These are phyloP conservation scores for Trichomonas gallinae DNA, from an alignment of 208 protist species.

Conservation along the genomic window DNA sequence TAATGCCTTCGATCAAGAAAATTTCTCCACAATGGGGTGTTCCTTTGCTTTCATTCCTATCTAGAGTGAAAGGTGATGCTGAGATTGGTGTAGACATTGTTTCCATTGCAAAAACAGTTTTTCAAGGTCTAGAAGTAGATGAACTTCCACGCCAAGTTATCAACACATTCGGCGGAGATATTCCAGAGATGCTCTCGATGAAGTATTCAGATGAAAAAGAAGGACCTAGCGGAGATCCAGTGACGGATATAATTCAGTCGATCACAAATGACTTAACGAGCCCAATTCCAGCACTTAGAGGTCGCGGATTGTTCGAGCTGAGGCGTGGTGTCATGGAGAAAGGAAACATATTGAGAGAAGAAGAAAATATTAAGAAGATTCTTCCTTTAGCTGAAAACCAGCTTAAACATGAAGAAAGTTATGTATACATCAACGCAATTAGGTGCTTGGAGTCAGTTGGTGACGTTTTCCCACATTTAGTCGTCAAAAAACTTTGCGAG, in stretches of 20 bases:
- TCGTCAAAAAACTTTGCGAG: not conserved
- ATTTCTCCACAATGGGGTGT: not conserved
- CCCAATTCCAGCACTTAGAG: not conserved
- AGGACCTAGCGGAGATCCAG: not conserved
- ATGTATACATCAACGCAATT: not conserved
- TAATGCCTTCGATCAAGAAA: not conserved
- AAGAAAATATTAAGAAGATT: not conserved
- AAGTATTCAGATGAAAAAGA: not conserved
- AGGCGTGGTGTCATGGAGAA: not conserved
- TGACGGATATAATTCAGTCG: not conserved
- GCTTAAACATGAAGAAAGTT: not conserved
- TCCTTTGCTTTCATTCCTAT: not conserved
- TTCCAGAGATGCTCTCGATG: not conserved
- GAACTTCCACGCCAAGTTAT: not conserved
- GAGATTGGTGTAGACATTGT: not conserved
- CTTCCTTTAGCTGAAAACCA: not conserved
- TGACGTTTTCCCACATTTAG: constrained; percentile 5
- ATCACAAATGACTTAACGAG: not conserved
- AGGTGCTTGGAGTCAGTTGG: not conserved
- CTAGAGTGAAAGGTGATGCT: not conserved
- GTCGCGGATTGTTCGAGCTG: not conserved
- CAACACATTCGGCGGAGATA: not conserved
- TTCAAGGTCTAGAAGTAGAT: not conserved
- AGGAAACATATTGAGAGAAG: not conserved
- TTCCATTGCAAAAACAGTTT: not conserved